A percentile compares a stretch with the other conserved stretches of the same genome.
Evolutionary conservation across 2,329 filamentous ascomycete genomes (phyloP).

Genomic region (Hypoxylon sp.): DNA sequence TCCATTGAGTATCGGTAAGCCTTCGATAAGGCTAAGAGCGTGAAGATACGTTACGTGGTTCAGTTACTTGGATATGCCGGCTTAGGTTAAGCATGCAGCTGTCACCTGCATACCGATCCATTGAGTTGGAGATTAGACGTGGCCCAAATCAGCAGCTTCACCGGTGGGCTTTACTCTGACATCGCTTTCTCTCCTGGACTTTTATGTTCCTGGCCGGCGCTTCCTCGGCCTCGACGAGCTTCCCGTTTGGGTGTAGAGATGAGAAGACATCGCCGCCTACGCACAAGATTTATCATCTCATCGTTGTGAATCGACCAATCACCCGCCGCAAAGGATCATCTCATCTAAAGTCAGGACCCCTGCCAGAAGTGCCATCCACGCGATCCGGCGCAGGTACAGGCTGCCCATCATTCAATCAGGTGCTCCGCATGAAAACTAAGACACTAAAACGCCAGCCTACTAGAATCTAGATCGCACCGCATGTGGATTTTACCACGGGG

Average conservation of each 20-base stretch:
- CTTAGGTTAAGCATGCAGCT: conserved; percentile 11
- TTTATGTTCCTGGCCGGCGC: conserved; percentile 28
- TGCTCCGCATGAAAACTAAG: conserved; percentile 34
- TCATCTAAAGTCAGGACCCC: conserved; percentile 26
- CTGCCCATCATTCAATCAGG: conserved; percentile 37
- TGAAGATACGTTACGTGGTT: conserved; percentile 34
- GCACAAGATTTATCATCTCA: conserved; percentile 9
- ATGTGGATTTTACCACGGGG: conserved; percentile 41
- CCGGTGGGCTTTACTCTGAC: conserved; percentile 13
- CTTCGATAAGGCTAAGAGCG: conserved; percentile 11
- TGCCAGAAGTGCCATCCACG: conserved; percentile 25
- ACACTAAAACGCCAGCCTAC: conserved; percentile 35
- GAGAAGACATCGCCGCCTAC: conserved; percentile 9
- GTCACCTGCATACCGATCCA: conserved; percentile 27
- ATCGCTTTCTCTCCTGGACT: conserved; percentile 3
- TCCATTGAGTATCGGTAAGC: not conserved
- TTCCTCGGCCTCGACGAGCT: conserved; percentile 31
- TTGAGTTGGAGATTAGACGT: conserved; percentile 27
- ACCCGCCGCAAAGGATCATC: conserved; percentile 4
- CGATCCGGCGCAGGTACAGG: conserved; percentile 42
- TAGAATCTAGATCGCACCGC: conserved; percentile 34
- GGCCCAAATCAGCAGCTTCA: conserved; percentile 31
- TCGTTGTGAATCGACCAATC: conserved; percentile 21
- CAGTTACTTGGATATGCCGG: conserved; percentile 11
- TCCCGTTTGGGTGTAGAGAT: conserved; percentile 27